Base-by-base conservation (phyloP, 208 protist species). In the Angomonas desouzai region DNA sequence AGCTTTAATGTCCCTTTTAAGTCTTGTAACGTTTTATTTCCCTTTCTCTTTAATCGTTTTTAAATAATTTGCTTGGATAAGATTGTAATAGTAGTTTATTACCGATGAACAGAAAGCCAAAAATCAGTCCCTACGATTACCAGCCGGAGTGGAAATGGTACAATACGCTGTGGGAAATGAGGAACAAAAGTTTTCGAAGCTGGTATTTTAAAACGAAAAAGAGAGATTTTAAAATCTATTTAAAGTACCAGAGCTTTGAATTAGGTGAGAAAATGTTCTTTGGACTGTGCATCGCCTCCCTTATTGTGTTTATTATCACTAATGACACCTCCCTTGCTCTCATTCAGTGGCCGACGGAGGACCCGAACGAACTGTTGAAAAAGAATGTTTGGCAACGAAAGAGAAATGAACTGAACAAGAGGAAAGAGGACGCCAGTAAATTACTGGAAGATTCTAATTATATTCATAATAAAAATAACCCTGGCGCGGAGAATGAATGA, bases 311-410 rank as follows among this genome's bases (percentile, higher is more conserved):
- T 9, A 70, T 87, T 29, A 81, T 67, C 43, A 81, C 76, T 62
- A 77, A 72, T 0, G 72, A 92, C 43, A 62, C 81, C 10, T 76
- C 72, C 9, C 47, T 74, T 0, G 71, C 77, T 2, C 16, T 92
- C 0, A 70, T 92, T n/a, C 82, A 79, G 1, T 81, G 79, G 64
- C 86, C 86, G 1, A 87, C 86, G 1, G 86, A 92, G 32, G 86
- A 92, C 33, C 72, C 81, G 0, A 93, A 90, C 55, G 82, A 90
- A 59, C 64, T 93, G 27, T 51, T 93, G 28, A 93, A 89, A 62
- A 69, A 76, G 20, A 66, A 68, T 11, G 78, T 88, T 4, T 93
- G 82, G 87, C 68, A 72, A 28, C 76, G 77, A 62, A 76, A 88
- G 59, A 64, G 76, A 33, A 90, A 85, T 57, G 76, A 83, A 20